phyloP scores from a whole-genome alignment of 768 basidiomycete genomes.

The Hericium coralloides region DNA sequence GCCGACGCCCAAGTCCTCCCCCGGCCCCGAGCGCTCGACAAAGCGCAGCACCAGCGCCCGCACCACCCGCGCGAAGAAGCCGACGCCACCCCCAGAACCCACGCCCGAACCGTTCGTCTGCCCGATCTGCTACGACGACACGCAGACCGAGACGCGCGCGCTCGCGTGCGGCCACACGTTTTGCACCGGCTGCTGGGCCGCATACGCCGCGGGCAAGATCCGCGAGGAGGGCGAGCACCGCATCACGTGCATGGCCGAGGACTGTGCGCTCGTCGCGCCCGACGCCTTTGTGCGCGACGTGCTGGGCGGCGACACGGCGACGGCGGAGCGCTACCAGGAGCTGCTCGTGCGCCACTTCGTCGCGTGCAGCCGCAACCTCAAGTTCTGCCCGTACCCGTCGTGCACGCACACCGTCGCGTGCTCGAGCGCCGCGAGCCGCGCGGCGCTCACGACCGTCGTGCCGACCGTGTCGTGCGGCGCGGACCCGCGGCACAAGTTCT shows the following conservation, averaged over 20 bases:
- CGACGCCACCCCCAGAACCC: conserved; percentile 25
- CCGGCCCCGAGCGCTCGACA: conserved; percentile 24
- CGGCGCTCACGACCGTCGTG: conserved; percentile 66
- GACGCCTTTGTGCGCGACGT: conserved; percentile 52
- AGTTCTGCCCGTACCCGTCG: conserved; percentile 92
- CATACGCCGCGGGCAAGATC: conserved; percentile 74
- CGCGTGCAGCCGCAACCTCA: conserved; percentile 67
- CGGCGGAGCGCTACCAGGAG: conserved; percentile 70
- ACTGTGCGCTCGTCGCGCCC: conserved; percentile 55
- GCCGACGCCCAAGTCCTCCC: conserved; percentile 27
- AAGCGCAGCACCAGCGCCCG: conserved; percentile 17
- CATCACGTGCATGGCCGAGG: conserved; percentile 76
- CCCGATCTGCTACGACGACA: conserved; percentile 88
- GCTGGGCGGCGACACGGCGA: conserved; percentile 45
- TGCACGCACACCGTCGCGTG: conserved; percentile 95
- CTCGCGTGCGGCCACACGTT: conserved; percentile 81
- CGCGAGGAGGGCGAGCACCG: conserved; percentile 69
- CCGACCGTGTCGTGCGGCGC: conserved; percentile 86
- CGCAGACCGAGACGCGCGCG: conserved; percentile 49
- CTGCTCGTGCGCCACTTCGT: conserved; percentile 89
- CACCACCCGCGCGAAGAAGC: conserved; percentile 15
- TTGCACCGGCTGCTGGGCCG: conserved; percentile 77
- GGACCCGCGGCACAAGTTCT: conserved; percentile 64
- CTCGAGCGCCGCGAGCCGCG: conserved; percentile 66
- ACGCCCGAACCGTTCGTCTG: conserved; percentile 63